Conservation (phyloP, 495 filamentous ascomycete species). For the Aspergillus heteromorphus region DNA sequence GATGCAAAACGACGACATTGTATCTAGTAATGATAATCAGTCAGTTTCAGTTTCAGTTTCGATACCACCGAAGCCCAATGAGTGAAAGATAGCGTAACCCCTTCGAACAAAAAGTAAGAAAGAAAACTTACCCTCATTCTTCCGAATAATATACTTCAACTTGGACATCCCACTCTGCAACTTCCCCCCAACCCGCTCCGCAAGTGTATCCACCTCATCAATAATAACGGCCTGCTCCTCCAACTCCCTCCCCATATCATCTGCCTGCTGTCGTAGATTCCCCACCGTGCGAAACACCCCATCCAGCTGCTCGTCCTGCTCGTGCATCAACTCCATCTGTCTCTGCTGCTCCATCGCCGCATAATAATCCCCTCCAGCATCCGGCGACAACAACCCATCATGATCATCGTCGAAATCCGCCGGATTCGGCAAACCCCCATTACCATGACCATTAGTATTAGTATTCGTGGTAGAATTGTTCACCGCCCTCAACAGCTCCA, state of each 20-base stretch:
- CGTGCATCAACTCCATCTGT: constrained; percentile 85
- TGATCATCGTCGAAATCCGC: constrained; percentile 59
- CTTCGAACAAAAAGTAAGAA: constrained; percentile 1
- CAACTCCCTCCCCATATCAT: constrained; percentile 90
- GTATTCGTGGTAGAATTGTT: too few relatives aligned
- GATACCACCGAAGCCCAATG: neutral
- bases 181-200: constrained; percentile 81
- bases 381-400: constrained; percentile 26
- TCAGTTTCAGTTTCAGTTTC: constrained; percentile 19
- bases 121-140: constrained; percentile 73
- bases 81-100: constrained; percentile 3
- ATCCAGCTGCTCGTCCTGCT: constrained; percentile 90
- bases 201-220: constrained; percentile 71
- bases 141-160: constrained; percentile 74
- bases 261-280: constrained; percentile 79
- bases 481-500: constrained; percentile 63
- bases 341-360: constrained; percentile 88
- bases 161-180: constrained; percentile 80
- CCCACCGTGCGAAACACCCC: constrained; percentile 90
- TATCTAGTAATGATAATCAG: constrained; percentile 48
- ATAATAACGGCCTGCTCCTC: constrained; percentile 86
- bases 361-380: constrained; percentile 53
- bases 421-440: constrained; percentile 58
- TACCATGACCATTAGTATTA: constrained; percentile 15
- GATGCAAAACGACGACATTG: constrained; percentile 88